Base-by-base conservation (phyloP, 345 rosid genomes). In the Psidium guajava region DNA sequence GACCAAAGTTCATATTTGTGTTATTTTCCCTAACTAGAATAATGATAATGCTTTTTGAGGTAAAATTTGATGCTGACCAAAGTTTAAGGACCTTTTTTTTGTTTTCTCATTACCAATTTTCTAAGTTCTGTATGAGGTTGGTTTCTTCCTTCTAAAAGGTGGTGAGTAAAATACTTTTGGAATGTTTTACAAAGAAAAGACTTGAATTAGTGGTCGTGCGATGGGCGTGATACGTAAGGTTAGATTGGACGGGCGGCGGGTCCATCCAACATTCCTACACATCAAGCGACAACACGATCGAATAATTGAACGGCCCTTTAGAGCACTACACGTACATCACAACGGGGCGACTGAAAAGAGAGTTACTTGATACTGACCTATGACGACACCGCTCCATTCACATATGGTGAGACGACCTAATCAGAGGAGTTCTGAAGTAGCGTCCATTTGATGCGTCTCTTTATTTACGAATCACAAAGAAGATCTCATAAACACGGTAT, bases 381-480 rank as follows among this genome's bases (percentile, higher is more conserved):
- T 54, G 24, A 20, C 9, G 3, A 54, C 24, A 54, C 24, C 24
- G 57, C 57, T 20, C 22, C 7, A 20, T 54, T 54, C 24, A 54
- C 57, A 22, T 55, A 8, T 5, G 10, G 22, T 32, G 10, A 64
- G 20, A 64, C 16, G 44, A 36, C 24, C 77, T 16, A 69, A 32
- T 69, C 0, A 0, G 1, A 18, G 5, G 15, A 15, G 1, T 28
- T 28, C 0, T 7, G 15, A 15, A 28, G 16, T 61, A 28, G 11
- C 8, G 10, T 54, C 4, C 24, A 5, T 54, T 54, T 54, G 9
- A 54, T 18, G 3, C 3, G 24, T 20, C 6, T 54, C 56, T 54
- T 54, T 54, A 18, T 54, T 18, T 16, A 53, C 18, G 7, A 53
- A 53, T 53, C 6, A 53, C 21, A 53, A 47, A 47, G 9, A 47